Base-by-base conservation (phyloP, 2,329 filamentous ascomycete genomes). In the Paraphaeosphaeria sporulosa region DNA sequence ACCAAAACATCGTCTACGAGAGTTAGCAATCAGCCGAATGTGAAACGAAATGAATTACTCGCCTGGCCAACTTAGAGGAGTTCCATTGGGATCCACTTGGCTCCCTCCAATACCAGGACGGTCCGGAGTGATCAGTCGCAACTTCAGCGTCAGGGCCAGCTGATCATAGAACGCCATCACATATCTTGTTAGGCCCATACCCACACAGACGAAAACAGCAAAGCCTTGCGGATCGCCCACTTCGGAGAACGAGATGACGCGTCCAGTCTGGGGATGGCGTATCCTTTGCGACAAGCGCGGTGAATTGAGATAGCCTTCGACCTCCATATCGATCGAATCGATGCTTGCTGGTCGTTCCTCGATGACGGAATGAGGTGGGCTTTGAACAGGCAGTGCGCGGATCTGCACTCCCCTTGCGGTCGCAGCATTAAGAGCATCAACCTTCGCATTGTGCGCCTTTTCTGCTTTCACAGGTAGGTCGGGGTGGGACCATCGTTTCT, bases 141-240 rank as follows among this genome's bases (percentile, higher is more conserved):
- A 80, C 76, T 93, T 95, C 60, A 99, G 81, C 0, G 94, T 96
- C 71, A 92, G 81, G 2, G 95, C 95, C 55, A 99, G 83, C 76
- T 99, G 95, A 75, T 99, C 95, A 74, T 98, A 99, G 75, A 99
- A 99, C 0, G 94, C 93, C 62, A 93, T 97, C 61, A 99, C 91
- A 75, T 95, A 99, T 78, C 95, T 87, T 12, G 95, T 99, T 70
- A 99, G 79, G 0, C 95, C 95, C 95, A 99, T 99, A 21, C 95
- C 95, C 2, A 99, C 93, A 71, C 95, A 99, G 75, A 95, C 96
- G 68, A 99, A 94, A 1, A 99, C 92, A 2, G 93, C 94, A 66
- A 90, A 94, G 1, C 95, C 95, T 46, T 94, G 88, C 0, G 94
- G 89, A 75, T 98, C 94, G 15, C 95, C 95, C 2, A 99, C 95